Conservation (phyloP, 2,329 filamentous ascomycete species). For the Malbranchea cinnamomea region DNA sequence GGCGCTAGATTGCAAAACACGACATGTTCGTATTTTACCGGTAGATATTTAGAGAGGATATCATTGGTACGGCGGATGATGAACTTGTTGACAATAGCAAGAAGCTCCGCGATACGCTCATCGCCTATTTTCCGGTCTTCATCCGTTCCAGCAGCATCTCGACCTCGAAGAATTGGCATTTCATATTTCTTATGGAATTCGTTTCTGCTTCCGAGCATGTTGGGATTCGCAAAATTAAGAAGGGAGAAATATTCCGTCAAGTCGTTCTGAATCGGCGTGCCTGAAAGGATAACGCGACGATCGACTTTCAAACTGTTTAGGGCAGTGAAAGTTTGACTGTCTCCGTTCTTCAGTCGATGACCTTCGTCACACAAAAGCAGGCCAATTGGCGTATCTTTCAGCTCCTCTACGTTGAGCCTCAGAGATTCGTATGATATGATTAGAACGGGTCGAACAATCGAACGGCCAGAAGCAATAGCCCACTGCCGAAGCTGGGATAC, state of each 20-base stretch:
- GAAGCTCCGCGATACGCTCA: constrained; percentile 64
- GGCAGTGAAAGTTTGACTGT: constrained; percentile 87
- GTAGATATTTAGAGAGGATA: constrained; percentile 90
- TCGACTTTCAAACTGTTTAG: constrained; percentile 82
- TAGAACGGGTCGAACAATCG: constrained; percentile 79
- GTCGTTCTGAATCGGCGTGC: constrained; percentile 96
- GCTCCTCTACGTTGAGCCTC: constrained; percentile 74
- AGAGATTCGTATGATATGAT: constrained; percentile 98
- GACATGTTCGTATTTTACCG: constrained; percentile 97
- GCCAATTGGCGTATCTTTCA: constrained; percentile 81
- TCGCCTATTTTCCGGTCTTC: constrained; percentile 70
- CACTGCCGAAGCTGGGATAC: constrained; percentile 84
- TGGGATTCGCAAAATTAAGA: constrained; percentile 91
- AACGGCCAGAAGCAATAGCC: constrained; percentile 80
- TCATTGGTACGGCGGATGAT: constrained; percentile 97
- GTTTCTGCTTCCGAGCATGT: constrained; percentile 69
- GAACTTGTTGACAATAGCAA: constrained; percentile 87
- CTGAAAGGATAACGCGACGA: constrained; percentile 83
- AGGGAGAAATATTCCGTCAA: constrained; percentile 95
- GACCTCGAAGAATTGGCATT: constrained; percentile 76
- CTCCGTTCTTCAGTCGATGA: constrained; percentile 89
- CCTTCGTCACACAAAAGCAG: constrained; percentile 92
- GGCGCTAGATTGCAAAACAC: constrained; percentile 92
- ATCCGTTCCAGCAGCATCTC: constrained; percentile 80
- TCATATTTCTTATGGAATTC: constrained; percentile 95